Evolutionary conservation across 2,329 filamentous ascomycete genomes (phyloP).

Genomic region (Xylariaceae sp.): DNA sequence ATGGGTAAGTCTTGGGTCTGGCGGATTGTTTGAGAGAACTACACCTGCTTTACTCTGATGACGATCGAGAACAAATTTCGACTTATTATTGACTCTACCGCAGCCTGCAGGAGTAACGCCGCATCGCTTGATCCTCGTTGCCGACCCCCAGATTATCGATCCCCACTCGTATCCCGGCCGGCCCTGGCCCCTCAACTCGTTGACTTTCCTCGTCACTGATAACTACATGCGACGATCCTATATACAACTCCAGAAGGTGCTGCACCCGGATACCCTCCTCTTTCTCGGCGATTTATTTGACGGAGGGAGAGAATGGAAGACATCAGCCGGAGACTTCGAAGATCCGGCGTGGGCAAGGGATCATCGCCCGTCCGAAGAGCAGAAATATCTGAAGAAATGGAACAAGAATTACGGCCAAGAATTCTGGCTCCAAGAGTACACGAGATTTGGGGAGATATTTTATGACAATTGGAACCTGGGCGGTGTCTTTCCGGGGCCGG

Average conservation of each 20-base stretch:
- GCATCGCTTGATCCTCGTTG: conserved; percentile 81
- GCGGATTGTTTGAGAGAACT: neutral
- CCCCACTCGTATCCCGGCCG: conserved; percentile 92
- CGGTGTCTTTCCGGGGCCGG: conserved; percentile 55
- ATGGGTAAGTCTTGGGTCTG: conserved; percentile 66
- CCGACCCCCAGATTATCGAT: conserved; percentile 90
- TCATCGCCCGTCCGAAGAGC: conserved; percentile 55
- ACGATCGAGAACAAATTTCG: conserved; percentile 7
- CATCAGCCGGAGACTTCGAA: conserved; percentile 61
- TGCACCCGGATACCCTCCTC: conserved; percentile 85
- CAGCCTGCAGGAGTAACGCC: conserved; percentile 78
- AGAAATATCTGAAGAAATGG: conserved; percentile 63
- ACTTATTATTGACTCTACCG: conserved; percentile 16
- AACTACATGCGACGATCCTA: conserved; percentile 87
- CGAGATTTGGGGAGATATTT: conserved; percentile 85
- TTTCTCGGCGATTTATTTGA: conserved; percentile 96
- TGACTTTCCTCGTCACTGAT: conserved; percentile 71
- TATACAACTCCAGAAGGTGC: conserved; percentile 70
- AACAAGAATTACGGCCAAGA: conserved; percentile 75
- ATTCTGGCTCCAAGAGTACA: conserved; percentile 87
- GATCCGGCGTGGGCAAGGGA: conserved; percentile 62
- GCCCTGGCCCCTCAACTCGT: conserved; percentile 58
- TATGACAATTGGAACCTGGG: conserved; percentile 67
- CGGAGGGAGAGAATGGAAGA: conserved; percentile 93
- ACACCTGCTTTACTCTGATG: no score